A percentile compares a stretch with the other conserved stretches of the same genome.
These are phyloP conservation scores for Cucumis melo DNA, from an alignment of 306 rosid genomes.

Conservation along the genomic window DNA sequence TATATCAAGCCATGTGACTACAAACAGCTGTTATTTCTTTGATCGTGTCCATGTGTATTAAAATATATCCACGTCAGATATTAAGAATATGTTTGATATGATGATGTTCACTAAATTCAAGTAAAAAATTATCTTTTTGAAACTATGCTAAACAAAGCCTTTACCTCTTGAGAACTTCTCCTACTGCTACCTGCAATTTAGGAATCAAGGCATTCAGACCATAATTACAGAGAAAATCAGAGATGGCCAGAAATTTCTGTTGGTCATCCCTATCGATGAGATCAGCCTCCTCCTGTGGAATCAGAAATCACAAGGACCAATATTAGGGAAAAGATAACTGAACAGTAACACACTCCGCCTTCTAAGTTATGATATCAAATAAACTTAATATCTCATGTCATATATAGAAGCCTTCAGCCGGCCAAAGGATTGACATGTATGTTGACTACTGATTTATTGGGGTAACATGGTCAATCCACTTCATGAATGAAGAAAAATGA, in stretches of 20 bases:
- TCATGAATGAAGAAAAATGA: not conserved
- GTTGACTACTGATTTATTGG: not conserved
- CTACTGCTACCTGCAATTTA: slow-evolving; percentile 52
- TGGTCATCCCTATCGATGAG: slow-evolving; percentile 57
- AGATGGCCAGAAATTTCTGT: slow-evolving; percentile 68
- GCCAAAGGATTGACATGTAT: not conserved
- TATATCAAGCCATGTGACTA: not conserved
- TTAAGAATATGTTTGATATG: not conserved
- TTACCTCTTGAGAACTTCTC: slow-evolving; percentile 78
- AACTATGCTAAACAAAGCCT: slow-evolving; percentile 10
- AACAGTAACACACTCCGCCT: not conserved
- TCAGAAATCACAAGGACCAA: not conserved
- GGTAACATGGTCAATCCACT: not conserved
- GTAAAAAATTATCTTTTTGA: not conserved
- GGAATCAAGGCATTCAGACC: slow-evolving; percentile 60
- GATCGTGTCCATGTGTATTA: not conserved
- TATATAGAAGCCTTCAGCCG: not conserved
- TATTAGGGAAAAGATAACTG: not conserved
- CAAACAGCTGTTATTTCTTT: not conserved
- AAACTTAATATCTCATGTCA: not conserved
- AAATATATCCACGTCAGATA: not conserved
- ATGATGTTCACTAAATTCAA: not conserved
- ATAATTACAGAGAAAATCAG: slow-evolving; percentile 57
- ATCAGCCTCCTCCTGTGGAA: slow-evolving; percentile 60
- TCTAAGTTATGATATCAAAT: not conserved